Percentiles rank a stretch among this genome's conserved stretches.
These are phyloP conservation scores for Melampsora americana DNA, from an alignment of 1,284 basidiomycete species.

Conservation along the genomic window DNA sequence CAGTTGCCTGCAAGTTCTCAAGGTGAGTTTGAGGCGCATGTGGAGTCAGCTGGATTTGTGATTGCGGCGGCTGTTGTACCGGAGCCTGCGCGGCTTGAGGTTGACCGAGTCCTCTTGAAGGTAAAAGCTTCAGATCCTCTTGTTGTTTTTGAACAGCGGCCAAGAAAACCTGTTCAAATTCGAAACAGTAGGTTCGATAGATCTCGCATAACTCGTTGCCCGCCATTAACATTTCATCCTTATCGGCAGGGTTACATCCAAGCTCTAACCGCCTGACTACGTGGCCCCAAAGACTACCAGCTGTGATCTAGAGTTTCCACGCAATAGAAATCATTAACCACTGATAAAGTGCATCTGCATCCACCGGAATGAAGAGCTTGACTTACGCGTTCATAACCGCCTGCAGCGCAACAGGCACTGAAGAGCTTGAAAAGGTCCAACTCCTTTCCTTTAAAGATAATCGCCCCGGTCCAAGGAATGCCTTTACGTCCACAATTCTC, in stretches of 20 bases:
- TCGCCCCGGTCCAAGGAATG: conserved; percentile 19
- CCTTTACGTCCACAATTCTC: conserved; percentile 20
- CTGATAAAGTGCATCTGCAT: no score
- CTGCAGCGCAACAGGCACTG: conserved; percentile 11
- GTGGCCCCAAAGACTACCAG: conserved; percentile 17
- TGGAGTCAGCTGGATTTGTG: background rate
- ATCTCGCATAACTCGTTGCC: conserved; percentile 29
- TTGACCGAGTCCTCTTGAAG: conserved; percentile 11
- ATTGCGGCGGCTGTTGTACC: conserved; percentile 9
- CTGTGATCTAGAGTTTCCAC: conserved; percentile 11
- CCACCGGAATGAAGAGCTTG: background rate
- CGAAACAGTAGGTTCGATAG: conserved; percentile 39
- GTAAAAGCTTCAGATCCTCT: conserved; percentile 9
- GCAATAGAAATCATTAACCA: background rate
- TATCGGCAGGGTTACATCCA: conserved; percentile 31
- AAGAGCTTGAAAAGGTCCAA: conserved; percentile 36
- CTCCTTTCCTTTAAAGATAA: conserved; percentile 36
- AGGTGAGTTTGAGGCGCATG: conserved; percentile 9
- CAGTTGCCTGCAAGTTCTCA: conserved; percentile 10
- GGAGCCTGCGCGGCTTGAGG: conserved; percentile 10
- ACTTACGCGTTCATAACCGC: conserved; percentile 38
- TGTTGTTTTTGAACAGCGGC: conserved; percentile 22
- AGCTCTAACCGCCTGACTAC: conserved; percentile 15
- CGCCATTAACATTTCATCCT: conserved; percentile 21
- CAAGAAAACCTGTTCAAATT: conserved; percentile 26